A percentile compares a stretch with the other conserved stretches of the same genome.
phyloP scores from a whole-genome alignment of 306 rosid species.

The Vicia sativa region DNA sequence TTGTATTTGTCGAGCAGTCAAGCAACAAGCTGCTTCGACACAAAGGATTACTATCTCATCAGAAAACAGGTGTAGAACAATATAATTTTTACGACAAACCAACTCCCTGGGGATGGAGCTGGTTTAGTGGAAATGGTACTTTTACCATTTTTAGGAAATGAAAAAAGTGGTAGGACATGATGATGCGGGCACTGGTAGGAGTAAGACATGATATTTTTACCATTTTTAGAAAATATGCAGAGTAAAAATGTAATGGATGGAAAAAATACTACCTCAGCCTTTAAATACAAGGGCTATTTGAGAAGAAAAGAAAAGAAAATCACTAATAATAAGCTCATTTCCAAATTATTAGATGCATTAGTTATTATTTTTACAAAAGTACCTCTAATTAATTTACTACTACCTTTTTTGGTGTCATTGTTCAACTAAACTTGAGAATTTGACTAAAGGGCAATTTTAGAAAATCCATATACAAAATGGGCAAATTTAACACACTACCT shows the following conservation, averaged over 20 bases:
- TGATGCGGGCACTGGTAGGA: neutral
- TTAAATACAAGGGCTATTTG: neutral
- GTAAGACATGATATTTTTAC: constrained; percentile 8
- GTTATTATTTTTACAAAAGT: neutral
- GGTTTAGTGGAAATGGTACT: neutral
- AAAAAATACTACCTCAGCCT: constrained; percentile 1
- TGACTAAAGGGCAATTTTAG: neutral
- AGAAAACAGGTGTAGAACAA: neutral
- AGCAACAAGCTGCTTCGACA: too few species aligned
- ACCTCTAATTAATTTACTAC: neutral
- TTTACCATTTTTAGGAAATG: too few species aligned
- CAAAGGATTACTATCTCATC: too few species aligned
- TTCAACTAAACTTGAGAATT: neutral
- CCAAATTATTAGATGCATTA: neutral
- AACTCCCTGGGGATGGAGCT: constrained; percentile 10
- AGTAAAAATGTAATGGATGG: constrained; percentile 16
- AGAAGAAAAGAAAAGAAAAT: neutral
- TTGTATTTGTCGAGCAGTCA: too few species aligned
- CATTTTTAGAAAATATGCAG: constrained; percentile 8
- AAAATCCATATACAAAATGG: neutral
- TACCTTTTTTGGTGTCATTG: neutral
- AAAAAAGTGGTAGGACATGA: constrained; percentile 9
- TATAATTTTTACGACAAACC: constrained; percentile 9
- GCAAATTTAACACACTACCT: neutral
- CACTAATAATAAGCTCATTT: neutral